A percentile compares a stretch with the other conserved stretches of the same genome.
Conservation (phyloP, 768 basidiomycete species). For the Leucocoprinus leucothites region DNA sequence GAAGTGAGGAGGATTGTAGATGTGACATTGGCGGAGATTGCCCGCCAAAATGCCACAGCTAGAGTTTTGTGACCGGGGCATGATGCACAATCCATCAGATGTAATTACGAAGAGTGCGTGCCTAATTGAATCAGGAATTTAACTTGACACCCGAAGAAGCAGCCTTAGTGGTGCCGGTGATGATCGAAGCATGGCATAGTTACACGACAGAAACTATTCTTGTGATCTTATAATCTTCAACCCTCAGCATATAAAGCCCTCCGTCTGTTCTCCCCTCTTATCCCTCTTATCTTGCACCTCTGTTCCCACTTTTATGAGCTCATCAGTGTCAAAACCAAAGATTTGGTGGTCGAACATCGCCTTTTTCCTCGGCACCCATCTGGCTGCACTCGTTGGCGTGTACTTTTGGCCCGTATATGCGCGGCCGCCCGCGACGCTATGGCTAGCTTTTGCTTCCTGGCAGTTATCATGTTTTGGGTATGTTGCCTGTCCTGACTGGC, state of each 20-base stretch:
- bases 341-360: constrained; percentile 65
- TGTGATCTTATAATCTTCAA: no score
- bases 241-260: no score
- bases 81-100: no score
- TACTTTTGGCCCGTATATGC: constrained; percentile 44
- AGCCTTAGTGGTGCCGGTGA: not conserved
- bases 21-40: constrained; percentile 23
- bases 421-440: constrained; percentile 41
- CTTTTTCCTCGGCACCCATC: constrained; percentile 56
- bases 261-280: no score
- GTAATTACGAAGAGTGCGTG: not conserved
- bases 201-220: not conserved
- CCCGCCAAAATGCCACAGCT: constrained; percentile 1
- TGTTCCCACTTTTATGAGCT: not conserved
- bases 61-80: not conserved
- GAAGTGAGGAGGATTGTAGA: constrained; percentile 51
- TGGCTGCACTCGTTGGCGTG: constrained; percentile 53
- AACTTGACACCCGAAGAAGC: not conserved
- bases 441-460: constrained; percentile 59
- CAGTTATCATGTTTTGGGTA: constrained; percentile 72
- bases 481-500: constrained; percentile 18
- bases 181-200: not conserved
- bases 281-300: no score
- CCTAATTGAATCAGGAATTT: not conserved
- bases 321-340: constrained; percentile 17